phyloP scores from a whole-genome alignment of 2,329 filamentous ascomycete species.

The Chrysosporium keratinophilum region DNA sequence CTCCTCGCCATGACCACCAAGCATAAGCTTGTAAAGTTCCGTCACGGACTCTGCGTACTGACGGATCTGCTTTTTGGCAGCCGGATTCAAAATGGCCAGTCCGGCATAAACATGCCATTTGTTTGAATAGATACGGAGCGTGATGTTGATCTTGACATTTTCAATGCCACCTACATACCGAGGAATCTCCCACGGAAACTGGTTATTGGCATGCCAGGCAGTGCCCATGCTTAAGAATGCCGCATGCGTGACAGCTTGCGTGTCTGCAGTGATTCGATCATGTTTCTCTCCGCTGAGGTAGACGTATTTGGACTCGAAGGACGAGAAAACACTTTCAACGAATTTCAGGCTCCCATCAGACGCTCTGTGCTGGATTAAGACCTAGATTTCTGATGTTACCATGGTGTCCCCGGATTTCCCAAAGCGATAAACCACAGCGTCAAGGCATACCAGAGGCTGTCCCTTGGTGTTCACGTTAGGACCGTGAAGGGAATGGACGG shows the following conservation, averaged over 20 bases:
- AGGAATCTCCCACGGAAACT: slow-evolving; percentile 95
- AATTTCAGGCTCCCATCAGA: slow-evolving; percentile 64
- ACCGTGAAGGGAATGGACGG: slow-evolving; percentile 92
- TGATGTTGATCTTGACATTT: slow-evolving; percentile 98
- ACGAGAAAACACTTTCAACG: slow-evolving; percentile 70
- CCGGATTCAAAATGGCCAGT: slow-evolving; percentile 89
- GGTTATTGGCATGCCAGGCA: slow-evolving; percentile 86
- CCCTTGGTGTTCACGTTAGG: slow-evolving; percentile 78
- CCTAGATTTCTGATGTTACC: slow-evolving; percentile 32
- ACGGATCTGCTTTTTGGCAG: slow-evolving; percentile 80
- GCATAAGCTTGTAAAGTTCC: slow-evolving; percentile 92
- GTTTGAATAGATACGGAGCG: slow-evolving; percentile 90
- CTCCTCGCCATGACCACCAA: slow-evolving; percentile 68
- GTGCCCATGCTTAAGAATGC: slow-evolving; percentile 97
- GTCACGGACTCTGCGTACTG: slow-evolving; percentile 91
- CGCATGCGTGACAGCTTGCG: slow-evolving; percentile 93
- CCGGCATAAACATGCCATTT: slow-evolving; percentile 99
- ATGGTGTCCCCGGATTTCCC: background rate
- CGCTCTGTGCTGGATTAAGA: slow-evolving; percentile 84
- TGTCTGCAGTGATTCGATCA: slow-evolving; percentile 95
- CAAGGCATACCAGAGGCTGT: slow-evolving; percentile 66
- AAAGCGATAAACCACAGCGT: slow-evolving; percentile 6
- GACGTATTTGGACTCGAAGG: slow-evolving; percentile 76
- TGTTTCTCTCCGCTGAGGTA: slow-evolving; percentile 78
- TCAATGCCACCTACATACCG: slow-evolving; percentile 95